A percentile compares a stretch with the other conserved stretches of the same genome.
Conservation (phyloP, 805 yeast genomes). For the Tanozyma kutaoensis region DNA sequence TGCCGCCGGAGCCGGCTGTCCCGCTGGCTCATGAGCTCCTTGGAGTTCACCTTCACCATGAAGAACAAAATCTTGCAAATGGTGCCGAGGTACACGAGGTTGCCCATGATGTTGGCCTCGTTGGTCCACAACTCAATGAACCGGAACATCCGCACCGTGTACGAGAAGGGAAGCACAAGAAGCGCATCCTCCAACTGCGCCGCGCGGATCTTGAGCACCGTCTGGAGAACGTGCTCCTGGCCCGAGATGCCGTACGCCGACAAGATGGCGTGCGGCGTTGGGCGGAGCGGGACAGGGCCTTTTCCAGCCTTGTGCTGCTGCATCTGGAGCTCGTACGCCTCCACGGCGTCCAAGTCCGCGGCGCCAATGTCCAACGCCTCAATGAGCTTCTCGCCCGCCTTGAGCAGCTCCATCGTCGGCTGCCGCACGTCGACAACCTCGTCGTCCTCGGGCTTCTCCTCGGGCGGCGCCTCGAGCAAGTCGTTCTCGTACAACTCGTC, state of each 20-base stretch:
- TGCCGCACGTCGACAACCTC: conserved; percentile 51
- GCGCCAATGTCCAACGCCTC: conserved; percentile 83
- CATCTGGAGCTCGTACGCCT: conserved; percentile 33
- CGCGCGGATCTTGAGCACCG: conserved; percentile 56
- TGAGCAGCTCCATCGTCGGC: conserved; percentile 82
- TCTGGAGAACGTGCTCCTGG: conserved; percentile 65
- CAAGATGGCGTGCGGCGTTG: conserved; percentile 59
- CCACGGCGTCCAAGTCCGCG: conserved; percentile 42
- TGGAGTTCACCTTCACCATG: conserved; percentile 57
- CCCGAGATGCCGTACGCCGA: conserved; percentile 62
- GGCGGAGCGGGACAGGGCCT: conserved; percentile 40
- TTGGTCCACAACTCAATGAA: conserved; percentile 68
- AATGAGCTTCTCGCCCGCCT: conserved; percentile 86
- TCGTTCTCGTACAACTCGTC: conserved; percentile 86
- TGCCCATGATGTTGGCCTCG: conserved; percentile 18
- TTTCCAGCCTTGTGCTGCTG: conserved; percentile 22
- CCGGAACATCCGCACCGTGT: conserved; percentile 53
- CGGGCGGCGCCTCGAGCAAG: conserved; percentile 37
- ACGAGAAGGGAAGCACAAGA: conserved; percentile 81
- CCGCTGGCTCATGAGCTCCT: conserved; percentile 62
- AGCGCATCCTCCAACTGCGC: conserved; percentile 89
- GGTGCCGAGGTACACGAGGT: conserved; percentile 41
- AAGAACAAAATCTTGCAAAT: conserved; percentile 71
- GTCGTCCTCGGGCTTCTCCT: conserved; percentile 14
- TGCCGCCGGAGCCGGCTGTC: conserved; percentile 52